Evolutionary conservation across 352 stramenopile genomes (phyloP).

Genomic region (Thraustochytrium striatum): DNA sequence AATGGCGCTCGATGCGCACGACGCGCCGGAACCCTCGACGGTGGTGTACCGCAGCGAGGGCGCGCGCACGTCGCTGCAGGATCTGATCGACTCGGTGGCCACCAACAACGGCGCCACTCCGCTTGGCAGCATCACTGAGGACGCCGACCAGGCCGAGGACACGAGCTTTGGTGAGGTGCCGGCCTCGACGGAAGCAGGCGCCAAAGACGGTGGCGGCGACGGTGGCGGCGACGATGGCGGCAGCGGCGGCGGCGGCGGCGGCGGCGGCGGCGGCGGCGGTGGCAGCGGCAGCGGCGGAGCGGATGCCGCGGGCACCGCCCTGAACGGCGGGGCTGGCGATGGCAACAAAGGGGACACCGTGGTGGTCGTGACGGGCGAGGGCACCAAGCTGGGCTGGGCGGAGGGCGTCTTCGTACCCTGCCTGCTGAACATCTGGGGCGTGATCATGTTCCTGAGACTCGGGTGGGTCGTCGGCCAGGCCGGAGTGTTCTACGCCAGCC

Average conservation of each 20-base stretch:
- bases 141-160: too few species aligned
- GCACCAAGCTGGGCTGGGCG: slow-evolving; percentile 52
- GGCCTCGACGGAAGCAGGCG: too few species aligned
- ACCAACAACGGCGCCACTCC: neutral
- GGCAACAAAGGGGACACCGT: neutral
- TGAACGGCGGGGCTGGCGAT: neutral
- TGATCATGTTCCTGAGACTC: slow-evolving; percentile 70
- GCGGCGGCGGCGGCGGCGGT: neutral
- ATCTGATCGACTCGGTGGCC: slow-evolving; percentile 38
- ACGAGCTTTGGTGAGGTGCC: too few species aligned
- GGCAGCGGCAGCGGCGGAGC: neutral
- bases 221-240: neutral
- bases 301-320: neutral
- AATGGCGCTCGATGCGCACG: too few species aligned
- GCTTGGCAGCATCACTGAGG: too few species aligned
- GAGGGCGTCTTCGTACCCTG: slow-evolving; percentile 68
- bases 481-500: slow-evolving; percentile 61
- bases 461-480: slow-evolving; percentile 67
- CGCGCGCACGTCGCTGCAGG: slow-evolving; percentile 13
- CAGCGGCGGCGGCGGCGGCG: neutral
- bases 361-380: neutral
- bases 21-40: neutral
- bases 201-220: too few species aligned
- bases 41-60: slow-evolving; percentile 27
- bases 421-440: slow-evolving; percentile 70